A percentile compares a stretch with the other conserved stretches of the same genome.
These are phyloP conservation scores for Aspergillus wentii DNA, from an alignment of 495 filamentous ascomycete genomes.

Conservation along the genomic window DNA sequence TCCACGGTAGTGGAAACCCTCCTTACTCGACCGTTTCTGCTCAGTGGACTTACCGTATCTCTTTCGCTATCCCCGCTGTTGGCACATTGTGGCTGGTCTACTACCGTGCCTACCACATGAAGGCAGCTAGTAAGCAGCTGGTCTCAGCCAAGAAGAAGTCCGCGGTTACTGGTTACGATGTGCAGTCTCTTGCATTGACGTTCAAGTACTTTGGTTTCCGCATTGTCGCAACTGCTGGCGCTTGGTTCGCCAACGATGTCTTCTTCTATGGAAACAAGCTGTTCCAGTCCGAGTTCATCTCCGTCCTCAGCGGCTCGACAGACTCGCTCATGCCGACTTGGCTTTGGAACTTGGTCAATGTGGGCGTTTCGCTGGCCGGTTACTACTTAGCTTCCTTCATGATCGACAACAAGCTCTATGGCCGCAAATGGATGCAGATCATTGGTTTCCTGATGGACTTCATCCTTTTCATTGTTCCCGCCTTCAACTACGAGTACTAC, in stretches of 20 bases:
- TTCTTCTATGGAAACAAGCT: constrained; percentile 99
- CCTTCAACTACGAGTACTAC: constrained; percentile 80
- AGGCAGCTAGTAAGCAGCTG: constrained; percentile 66
- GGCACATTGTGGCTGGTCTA: constrained; percentile 91
- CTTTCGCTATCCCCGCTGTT: constrained; percentile 77
- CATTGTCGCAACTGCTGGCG: constrained; percentile 74
- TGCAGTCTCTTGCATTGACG: constrained; percentile 68
- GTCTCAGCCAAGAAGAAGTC: constrained; percentile 73
- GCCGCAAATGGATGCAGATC: constrained; percentile 88
- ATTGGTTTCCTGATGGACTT: constrained; percentile 83
- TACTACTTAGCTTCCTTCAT: constrained; percentile 80
- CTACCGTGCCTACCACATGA: constrained; percentile 89
- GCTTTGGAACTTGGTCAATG: constrained; percentile 88
- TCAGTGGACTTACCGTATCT: constrained; percentile 83
- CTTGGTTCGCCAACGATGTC: constrained; percentile 89
- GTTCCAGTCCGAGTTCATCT: constrained; percentile 85
- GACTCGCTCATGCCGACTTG: constrained; percentile 72
- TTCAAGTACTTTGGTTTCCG: constrained; percentile 77
- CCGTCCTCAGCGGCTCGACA: constrained; percentile 56
- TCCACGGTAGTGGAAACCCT: constrained; percentile 63
- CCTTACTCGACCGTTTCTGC: constrained; percentile 66
- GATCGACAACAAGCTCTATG: constrained; percentile 89
- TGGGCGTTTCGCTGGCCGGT: constrained; percentile 72
- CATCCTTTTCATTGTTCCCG: constrained; percentile 80
- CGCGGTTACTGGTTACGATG: constrained; percentile 82